phyloP scores from a whole-genome alignment of 106 monocot genomes.

The Phalaenopsis equestris region DNA sequence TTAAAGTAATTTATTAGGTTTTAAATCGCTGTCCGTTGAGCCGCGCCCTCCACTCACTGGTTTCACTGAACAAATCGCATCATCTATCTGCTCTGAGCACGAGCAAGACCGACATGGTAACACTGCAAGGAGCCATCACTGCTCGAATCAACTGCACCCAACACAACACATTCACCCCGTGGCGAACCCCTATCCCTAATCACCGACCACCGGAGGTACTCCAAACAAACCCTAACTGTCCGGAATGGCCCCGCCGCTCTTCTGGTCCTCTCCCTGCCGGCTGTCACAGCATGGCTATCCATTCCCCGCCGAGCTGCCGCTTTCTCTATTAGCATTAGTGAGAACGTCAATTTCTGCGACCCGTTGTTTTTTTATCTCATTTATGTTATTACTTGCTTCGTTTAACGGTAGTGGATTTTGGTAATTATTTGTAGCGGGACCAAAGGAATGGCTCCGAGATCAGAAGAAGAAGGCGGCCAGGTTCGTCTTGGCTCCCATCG shows the following conservation, averaged over 20 bases:
- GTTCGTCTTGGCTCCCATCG: slow-evolving; percentile 60
- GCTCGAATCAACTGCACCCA: not conserved
- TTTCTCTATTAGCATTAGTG: slow-evolving; percentile 18
- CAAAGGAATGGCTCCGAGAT: slow-evolving; percentile 65
- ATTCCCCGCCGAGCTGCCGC: not conserved
- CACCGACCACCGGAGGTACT: not conserved
- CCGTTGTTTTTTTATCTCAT: not conserved
- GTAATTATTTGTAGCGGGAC: slow-evolving; percentile 37
- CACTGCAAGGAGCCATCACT: not conserved
- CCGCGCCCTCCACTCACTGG: no score
- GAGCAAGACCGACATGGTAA: not conserved
- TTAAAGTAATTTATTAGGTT: no score
- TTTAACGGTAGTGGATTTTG: not conserved
- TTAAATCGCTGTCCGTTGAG: no score
- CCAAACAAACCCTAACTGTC: not conserved
- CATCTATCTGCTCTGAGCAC: no score
- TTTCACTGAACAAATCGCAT: no score
- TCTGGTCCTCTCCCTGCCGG: slow-evolving; percentile 16
- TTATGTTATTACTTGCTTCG: not conserved
- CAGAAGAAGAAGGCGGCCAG: slow-evolving; percentile 68
- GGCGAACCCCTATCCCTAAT: not conserved
- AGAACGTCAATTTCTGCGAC: not conserved
- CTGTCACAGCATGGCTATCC: not conserved
- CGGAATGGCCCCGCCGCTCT: slow-evolving; percentile 12
- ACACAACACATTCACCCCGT: not conserved